Conservation (phyloP, 805 yeast genomes). For the Clavispora fructus region DNA sequence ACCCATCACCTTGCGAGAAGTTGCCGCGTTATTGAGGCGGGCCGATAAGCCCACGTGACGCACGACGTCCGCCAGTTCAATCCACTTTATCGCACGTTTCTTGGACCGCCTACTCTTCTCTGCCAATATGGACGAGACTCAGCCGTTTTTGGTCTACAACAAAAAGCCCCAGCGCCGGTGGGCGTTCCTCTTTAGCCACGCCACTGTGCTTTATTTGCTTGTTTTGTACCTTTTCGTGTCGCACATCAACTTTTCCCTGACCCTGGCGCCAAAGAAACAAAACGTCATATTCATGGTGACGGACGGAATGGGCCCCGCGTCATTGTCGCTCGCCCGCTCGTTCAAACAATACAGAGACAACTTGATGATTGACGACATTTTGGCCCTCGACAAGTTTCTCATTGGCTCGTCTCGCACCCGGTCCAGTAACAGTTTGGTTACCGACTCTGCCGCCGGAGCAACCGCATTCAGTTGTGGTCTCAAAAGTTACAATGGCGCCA, state of each 20-base stretch:
- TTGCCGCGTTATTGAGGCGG: background rate
- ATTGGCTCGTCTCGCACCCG: constrained; percentile 85
- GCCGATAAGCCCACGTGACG: background rate
- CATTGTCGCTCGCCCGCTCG: constrained; percentile 72
- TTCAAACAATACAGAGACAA: constrained; percentile 59
- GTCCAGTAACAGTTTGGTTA: constrained; percentile 68
- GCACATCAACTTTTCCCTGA: constrained; percentile 1
- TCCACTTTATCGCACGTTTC: background rate
- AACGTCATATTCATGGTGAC: constrained; percentile 85
- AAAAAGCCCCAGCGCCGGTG: background rate
- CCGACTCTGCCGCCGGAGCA: constrained; percentile 97
- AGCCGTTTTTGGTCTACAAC: background rate
- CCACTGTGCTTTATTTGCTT: background rate
- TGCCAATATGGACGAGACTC: background rate
- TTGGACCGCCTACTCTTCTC: background rate
- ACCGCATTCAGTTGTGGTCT: constrained; percentile 85
- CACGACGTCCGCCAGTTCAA: background rate
- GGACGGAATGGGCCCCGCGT: constrained; percentile 95
- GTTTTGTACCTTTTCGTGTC: background rate
- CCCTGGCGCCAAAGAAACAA: constrained; percentile 39
- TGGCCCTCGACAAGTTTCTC: constrained; percentile 61
- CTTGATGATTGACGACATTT: constrained; percentile 49
- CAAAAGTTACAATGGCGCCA: constrained; percentile 86
- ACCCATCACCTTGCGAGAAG: too few species aligned
- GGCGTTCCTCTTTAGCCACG: background rate